Conservation (phyloP, 2,329 filamentous ascomycete species). For the Ascochyta lentis region DNA sequence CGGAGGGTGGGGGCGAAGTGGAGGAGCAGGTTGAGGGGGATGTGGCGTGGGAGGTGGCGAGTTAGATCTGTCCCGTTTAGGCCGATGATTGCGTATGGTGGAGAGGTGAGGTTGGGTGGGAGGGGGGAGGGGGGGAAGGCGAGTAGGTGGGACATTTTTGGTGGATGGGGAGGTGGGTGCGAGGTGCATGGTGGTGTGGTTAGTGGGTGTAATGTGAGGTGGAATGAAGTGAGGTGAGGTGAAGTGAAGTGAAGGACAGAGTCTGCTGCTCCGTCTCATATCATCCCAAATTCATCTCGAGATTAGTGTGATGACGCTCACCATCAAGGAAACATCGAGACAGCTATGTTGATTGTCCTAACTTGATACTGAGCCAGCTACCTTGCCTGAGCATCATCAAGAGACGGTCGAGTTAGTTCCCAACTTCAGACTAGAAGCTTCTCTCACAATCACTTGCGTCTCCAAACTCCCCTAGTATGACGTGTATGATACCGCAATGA, state of each 20-base stretch:
- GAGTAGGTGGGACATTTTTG: slow-evolving; percentile 33
- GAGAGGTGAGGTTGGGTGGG: slow-evolving; percentile 14
- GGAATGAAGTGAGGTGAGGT: background rate
- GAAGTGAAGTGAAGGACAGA: background rate
- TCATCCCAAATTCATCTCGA: too few relatives aligned
- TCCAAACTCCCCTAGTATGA: too few relatives aligned
- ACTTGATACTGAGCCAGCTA: too few relatives aligned
- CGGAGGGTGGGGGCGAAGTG: slow-evolving; percentile 31
- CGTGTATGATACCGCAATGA: too few relatives aligned
- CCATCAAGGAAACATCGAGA: too few relatives aligned
- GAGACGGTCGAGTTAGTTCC: too few relatives aligned
- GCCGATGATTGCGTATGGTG: slow-evolving; percentile 34
- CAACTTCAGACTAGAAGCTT: too few relatives aligned
- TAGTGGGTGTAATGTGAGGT: background rate
- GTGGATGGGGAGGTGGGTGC: background rate
- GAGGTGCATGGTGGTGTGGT: background rate
- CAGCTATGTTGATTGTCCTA: too few relatives aligned
- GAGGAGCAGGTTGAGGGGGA: slow-evolving; percentile 27
- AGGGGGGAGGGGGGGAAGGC: slow-evolving; percentile 25
- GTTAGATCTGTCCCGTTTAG: slow-evolving; percentile 22
- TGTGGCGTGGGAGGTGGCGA: slow-evolving; percentile 22
- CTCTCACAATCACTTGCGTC: too few relatives aligned
- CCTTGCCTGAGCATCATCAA: too few relatives aligned
- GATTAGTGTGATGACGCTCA: too few relatives aligned
- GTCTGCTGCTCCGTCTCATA: too few relatives aligned